Evolutionary conservation across 208 protist genomes (phyloP).

Genomic region (Tritrichomonas musculus): DNA sequence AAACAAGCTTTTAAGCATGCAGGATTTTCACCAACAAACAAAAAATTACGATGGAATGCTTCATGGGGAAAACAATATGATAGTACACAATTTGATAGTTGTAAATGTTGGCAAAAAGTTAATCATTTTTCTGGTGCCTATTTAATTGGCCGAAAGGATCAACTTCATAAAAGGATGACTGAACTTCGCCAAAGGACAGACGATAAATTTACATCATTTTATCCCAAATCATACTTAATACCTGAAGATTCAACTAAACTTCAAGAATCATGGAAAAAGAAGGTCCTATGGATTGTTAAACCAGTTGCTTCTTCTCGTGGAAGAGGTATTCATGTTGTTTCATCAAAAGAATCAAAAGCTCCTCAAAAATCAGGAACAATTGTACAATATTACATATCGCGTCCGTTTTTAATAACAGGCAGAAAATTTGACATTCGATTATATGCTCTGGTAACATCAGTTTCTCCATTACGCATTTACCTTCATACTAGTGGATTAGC

Average conservation of each 20-base stretch:
- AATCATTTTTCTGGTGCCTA: not conserved
- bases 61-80: not conserved
- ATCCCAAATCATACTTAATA: not conserved
- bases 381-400: not conserved
- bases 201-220: not conserved
- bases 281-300: not conserved
- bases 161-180: not conserved
- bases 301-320: not conserved
- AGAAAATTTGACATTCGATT: conserved; percentile 9
- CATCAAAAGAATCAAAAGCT: too few relatives aligned
- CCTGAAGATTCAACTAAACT: not conserved
- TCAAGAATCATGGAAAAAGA: not conserved
- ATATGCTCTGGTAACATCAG: conserved; percentile 47
- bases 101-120: not conserved
- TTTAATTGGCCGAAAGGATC: not conserved
- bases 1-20: too few relatives aligned
- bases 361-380: not conserved
- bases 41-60: not conserved
- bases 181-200: not conserved
- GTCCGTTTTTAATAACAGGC: not conserved
- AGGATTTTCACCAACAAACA: too few relatives aligned
- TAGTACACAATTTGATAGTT: not conserved
- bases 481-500: conserved; percentile 41
- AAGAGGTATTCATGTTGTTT: not conserved
- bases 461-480: conserved; percentile 48